These are phyloP conservation scores for Hyphopichia homilentoma DNA, from an alignment of 805 yeast species.

Conservation along the genomic window DNA sequence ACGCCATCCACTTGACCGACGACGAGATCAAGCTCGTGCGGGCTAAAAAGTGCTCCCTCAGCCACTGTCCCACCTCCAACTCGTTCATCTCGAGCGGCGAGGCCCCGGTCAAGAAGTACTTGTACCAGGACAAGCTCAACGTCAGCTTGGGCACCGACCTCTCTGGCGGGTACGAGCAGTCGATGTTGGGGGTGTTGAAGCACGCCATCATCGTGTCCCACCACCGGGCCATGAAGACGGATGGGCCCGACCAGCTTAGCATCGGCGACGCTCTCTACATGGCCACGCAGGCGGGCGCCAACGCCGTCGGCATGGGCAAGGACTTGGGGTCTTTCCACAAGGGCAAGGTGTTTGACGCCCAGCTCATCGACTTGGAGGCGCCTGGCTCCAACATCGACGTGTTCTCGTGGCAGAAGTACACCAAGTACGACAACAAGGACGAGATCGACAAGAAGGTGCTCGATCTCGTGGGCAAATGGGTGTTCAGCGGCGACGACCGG, in stretches of 20 bases:
- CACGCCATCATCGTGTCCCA: conserved; percentile 37
- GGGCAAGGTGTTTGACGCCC: conserved; percentile 85
- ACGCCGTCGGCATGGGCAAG: conserved; percentile 55
- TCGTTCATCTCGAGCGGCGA: conserved; percentile 88
- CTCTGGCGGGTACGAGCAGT: conserved; percentile 40
- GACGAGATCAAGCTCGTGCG: conserved; percentile 60
- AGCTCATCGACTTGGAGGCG: conserved; percentile 62
- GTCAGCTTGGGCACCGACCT: conserved; percentile 62
- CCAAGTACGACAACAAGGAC: conserved; percentile 9
- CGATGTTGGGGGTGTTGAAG: conserved; percentile 32
- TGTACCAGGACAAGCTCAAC: conserved; percentile 61
- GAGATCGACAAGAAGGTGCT: conserved; percentile 33
- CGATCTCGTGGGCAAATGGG: conserved; percentile 79
- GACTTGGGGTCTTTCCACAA: conserved; percentile 65
- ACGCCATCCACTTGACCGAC: conserved; percentile 72
- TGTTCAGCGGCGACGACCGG: conserved; percentile 91
- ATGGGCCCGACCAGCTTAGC: conserved; percentile 36
- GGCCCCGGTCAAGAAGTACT: conserved; percentile 65
- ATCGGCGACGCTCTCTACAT: conserved; percentile 71
- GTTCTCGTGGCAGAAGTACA: conserved; percentile 68
- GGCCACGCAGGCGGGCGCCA: conserved; percentile 90
- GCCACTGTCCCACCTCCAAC: conserved; percentile 94
- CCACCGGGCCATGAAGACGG: conserved; percentile 36
- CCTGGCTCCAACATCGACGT: conserved; percentile 62
- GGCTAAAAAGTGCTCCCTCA: conserved; percentile 59